Evolutionary conservation across 768 basidiomycete species (phyloP), one percentile per base, ranked within the genome.

Genomic region (Pilatotrama ljubarskyi): DNA sequence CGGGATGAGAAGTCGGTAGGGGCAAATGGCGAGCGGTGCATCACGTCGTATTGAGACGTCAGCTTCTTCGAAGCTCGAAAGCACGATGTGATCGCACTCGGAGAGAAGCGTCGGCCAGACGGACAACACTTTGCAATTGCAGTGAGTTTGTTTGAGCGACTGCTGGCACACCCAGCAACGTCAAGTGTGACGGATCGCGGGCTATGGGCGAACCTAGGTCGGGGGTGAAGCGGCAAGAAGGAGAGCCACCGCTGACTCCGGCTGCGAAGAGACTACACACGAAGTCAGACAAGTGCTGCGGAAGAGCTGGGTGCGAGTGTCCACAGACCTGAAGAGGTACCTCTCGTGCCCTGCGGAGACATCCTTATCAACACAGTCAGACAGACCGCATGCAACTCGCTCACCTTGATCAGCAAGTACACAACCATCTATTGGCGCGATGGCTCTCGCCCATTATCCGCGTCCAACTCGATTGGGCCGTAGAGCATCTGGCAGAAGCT

Each of bases 71-170:
- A 52, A 40, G 38, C 13, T 22, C 46, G 4, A 3, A 35, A 15
- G 52, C 52, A 35, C 52, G 52, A 43, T 36, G 52, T 13, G 22
- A 43, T 54, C 52, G 52, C 52, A 54, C 52, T 54, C 41, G 40
- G 37, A 14, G 13, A 38, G 50, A 51, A 51, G 50, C 50, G 20
- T 22, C 13, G 32, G 35, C 11, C 2, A 22, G 32, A 4, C 29
- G n/a, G 18, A 13, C 17, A 17, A 22, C n/a, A 22, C 44, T 11
- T 40, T 40, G 35, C 51, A 11, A 9, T 7, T 41, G 38, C 40
- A n/a, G 35, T n/a, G 29, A 36, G 48, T 17, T 13, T 35, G 49
- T 32, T 37, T 24, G 44, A 46, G 32, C 49, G 35, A 36, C n/a
- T 32, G 22, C 15, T 9, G 46, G 24, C 46, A 22, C 24, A 14